Evolutionary conservation across 768 basidiomycete genomes (phyloP).

Genomic region (Russula foetens): DNA sequence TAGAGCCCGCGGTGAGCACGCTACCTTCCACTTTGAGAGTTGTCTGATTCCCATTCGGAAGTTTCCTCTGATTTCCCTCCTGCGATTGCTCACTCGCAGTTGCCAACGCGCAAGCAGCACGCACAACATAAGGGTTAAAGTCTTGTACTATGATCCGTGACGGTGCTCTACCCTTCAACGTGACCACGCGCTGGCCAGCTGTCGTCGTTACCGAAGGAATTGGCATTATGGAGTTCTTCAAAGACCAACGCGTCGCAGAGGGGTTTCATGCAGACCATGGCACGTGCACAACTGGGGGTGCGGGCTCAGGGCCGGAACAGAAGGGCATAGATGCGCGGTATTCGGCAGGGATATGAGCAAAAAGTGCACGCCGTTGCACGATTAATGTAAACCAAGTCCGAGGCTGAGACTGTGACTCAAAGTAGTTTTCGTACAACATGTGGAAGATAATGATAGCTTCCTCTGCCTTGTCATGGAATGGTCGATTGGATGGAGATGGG

Average conservation of each 20-base stretch:
- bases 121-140: conserved; percentile 21
- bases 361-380: conserved; percentile 22
- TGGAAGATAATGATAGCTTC: conserved; percentile 24
- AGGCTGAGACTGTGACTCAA: conserved; percentile 10
- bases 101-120: conserved; percentile 3
- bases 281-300: not conserved
- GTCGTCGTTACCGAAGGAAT: conserved; percentile 28
- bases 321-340: conserved; percentile 1
- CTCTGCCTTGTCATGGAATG: conserved; percentile 21
- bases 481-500: conserved; percentile 3
- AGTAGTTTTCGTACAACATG: conserved; percentile 14
- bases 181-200: conserved; percentile 26
- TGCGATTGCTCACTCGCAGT: not conserved
- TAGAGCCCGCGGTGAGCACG: not conserved
- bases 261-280: conserved; percentile 25
- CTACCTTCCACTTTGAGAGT: conserved; percentile 2
- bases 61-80: not conserved
- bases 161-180: not conserved
- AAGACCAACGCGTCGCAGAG: conserved; percentile 23
- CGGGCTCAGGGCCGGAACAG: not conserved
- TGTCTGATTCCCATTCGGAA: conserved; percentile 3
- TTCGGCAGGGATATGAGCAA: conserved; percentile 2
- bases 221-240: conserved; percentile 16
- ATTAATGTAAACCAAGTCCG: conserved; percentile 24
- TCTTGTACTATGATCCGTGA: conserved; percentile 21